Evolutionary conservation across 306 rosid species (phyloP).

Genomic region (Casuarina glauca): DNA sequence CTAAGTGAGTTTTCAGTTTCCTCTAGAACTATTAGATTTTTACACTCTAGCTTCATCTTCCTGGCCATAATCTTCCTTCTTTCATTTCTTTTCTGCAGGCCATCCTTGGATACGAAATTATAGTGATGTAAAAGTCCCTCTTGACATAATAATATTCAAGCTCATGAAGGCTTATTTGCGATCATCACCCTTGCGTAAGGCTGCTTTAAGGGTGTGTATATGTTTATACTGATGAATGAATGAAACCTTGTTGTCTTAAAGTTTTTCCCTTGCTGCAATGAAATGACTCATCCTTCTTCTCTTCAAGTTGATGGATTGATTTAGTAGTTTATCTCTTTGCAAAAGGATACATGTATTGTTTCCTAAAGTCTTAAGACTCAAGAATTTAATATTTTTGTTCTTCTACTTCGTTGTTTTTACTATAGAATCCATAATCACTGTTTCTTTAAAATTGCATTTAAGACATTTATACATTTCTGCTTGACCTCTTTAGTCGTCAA

Average conservation of each 20-base stretch:
- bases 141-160: conserved; percentile 80
- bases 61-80: conserved; percentile 28
- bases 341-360: background rate
- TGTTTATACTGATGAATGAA: conserved; percentile 23
- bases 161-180: conserved; percentile 83
- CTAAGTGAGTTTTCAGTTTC: conserved; percentile 57
- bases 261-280: conserved; percentile 8
- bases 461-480: background rate
- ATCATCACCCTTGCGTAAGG: conserved; percentile 95
- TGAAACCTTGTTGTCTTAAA: conserved; percentile 11
- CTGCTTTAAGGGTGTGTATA: conserved; percentile 90
- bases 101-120: conserved; percentile 91
- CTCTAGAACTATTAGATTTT: conserved; percentile 26
- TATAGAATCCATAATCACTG: background rate
- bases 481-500: background rate
- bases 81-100: conserved; percentile 52
- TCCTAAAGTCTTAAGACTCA: background rate
- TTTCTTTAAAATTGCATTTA: conserved; percentile 13
- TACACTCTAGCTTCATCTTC: conserved; percentile 7
- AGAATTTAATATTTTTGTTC: background rate
- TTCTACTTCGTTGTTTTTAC: background rate
- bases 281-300: conserved; percentile 21
- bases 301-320: background rate
- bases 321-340: background rate
- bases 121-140: conserved; percentile 67